Evolutionary conservation across 2,329 filamentous ascomycete species (phyloP).

Genomic region (Aphanoascus verrucosus): DNA sequence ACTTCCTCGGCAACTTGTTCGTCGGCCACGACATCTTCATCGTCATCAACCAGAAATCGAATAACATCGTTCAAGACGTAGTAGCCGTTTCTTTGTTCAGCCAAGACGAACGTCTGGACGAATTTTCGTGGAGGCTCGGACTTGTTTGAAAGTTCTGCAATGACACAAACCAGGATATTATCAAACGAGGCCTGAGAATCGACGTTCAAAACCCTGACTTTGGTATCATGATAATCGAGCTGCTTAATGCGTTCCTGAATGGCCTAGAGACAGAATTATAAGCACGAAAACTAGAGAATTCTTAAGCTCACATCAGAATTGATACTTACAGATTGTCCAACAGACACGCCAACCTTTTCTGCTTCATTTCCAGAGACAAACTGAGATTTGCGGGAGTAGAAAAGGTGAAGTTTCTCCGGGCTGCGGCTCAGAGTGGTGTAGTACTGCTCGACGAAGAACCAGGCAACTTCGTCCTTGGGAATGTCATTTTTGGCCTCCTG

Average conservation of each 20-base stretch:
- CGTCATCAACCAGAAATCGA: slow-evolving; percentile 78
- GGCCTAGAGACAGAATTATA: slow-evolving; percentile 42
- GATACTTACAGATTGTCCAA: slow-evolving; percentile 68
- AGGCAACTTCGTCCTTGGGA: slow-evolving; percentile 88
- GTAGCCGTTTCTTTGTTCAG: slow-evolving; percentile 91
- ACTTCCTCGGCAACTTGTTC: slow-evolving; percentile 22
- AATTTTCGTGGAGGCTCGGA: slow-evolving; percentile 86
- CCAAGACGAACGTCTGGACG: slow-evolving; percentile 93
- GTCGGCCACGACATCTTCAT: slow-evolving; percentile 38
- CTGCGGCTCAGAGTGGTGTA: slow-evolving; percentile 94
- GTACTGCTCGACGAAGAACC: slow-evolving; percentile 99
- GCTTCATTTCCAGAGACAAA: slow-evolving; percentile 88
- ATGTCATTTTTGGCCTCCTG: slow-evolving; percentile 38
- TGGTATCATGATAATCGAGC: slow-evolving; percentile 92
- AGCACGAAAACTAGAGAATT: neutral
- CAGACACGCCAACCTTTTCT: slow-evolving; percentile 72
- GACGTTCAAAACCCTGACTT: slow-evolving; percentile 95
- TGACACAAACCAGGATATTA: slow-evolving; percentile 95
- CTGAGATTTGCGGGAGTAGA: slow-evolving; percentile 93
- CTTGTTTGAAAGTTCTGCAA: slow-evolving; percentile 96
- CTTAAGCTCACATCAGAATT: neutral
- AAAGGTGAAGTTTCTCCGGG: slow-evolving; percentile 87
- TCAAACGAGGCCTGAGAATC: slow-evolving; percentile 87
- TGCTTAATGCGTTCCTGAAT: slow-evolving; percentile 92
- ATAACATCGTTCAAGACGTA: slow-evolving; percentile 98